Base-by-base conservation (phyloP, 495 filamentous ascomycete genomes). In the Tuber brumale region DNA sequence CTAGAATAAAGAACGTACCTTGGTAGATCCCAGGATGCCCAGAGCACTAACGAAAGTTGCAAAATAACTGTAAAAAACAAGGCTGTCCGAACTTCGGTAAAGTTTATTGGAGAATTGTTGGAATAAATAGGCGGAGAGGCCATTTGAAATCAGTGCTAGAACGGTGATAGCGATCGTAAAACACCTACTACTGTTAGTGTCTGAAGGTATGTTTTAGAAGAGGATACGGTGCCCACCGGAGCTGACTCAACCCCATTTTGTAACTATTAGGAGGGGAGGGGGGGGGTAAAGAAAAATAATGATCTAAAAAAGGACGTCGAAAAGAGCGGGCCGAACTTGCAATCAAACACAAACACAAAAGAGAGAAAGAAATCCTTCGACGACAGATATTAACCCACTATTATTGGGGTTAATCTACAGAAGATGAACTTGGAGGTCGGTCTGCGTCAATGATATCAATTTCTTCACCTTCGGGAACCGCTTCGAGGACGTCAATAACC, bases 361-460 rank as follows among this genome's bases (percentile, higher is more conserved):
- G 57, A 66, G 4, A 48, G 46, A 48, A 51, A 66, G 57, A 66
- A 35, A 66, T 66, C 14, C 14, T 31, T 14, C 57, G 27, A 35
- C 57, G 57, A 35, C 27, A 66, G 57, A 35, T 66, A 66, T 61
- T 61, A 35, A 16, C 57, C 57, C 12, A 27, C 4, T 19, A 35
- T 66, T 66, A 35, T 35, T 66, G 57, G 57, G 27, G 35, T 27
- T 51, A 79, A 79, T 80, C 57, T n/a, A 79, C 19, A n/a, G 77
- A 69, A 43, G 74, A 70, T 21, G 72, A 51, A 69, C 41, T 46
- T 21, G 35, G 14, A 35, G 75, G 43, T 43, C 75, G 77, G 35
- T 57, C 70, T 31, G 79, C 79, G 35, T 80, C 71, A 35, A 80
- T 77, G 72, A 80, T 80, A 45, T 80, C 74, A 21, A 80, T 80